Base-by-base conservation (phyloP, 441 rosid species). In the Syzygium malaccense region DNA sequence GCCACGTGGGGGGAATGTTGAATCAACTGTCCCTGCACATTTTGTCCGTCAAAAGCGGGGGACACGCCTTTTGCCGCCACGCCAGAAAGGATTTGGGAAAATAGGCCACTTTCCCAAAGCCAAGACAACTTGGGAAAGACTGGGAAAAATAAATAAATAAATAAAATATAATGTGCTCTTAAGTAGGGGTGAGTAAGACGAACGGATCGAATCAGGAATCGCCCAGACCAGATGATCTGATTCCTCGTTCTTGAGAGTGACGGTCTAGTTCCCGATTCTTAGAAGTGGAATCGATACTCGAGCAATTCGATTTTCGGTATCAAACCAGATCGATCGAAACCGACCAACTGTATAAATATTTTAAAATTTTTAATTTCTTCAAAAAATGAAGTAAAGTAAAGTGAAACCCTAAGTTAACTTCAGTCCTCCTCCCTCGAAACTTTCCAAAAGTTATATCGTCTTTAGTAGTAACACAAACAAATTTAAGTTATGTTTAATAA, bases 261-360 rank as follows among this genome's bases (percentile, higher is more conserved):
- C 2, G 48, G 48, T 7, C 48, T 2, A 45, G 48, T 45, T 45
- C 0, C 9, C 48, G 48, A 45, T 45, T 45, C 48, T 7, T 45
- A 45, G 7, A 45, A 45, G 48, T 45, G 2, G 1, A 7, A 1
- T 1, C 8, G 9, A 45, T 45, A 0, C 7, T 45, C 2, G 9
- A 9, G 9, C 2, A 7, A 1, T 45, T 1, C 8, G 48, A 1
- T 45, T 7, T 1, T 45, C 1, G 2, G 1, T 7, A 45, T 45
- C 48, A 1, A 45, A 45, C 48, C 48, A 2, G 48, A 45, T 7
- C 48, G 2, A 45, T 7, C 9, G 10, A 0, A 45, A 7, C 9
- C 0, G 9, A 45, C 48, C 0, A 45, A 45, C 48, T 45, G 7
- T 45, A 45, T 45, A 45, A 45, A 45, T 45, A 45, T 45, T 45